Base-by-base conservation (phyloP, 371 early-diverging fungal genomes). In the Phascolomyces articulosus region DNA sequence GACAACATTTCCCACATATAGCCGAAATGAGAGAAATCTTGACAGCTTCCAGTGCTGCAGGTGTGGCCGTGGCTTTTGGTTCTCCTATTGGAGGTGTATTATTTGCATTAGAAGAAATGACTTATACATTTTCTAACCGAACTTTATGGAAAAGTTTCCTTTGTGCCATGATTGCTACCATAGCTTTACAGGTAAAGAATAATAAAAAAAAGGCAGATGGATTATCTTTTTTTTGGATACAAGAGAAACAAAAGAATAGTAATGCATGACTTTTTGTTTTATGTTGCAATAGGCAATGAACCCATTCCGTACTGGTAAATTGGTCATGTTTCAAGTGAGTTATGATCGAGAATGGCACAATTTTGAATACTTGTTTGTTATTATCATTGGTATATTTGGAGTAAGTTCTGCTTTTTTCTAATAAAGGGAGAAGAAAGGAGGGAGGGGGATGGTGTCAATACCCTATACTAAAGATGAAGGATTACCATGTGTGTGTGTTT, bases 21-120 rank as follows among this genome's bases (percentile, higher is more conserved):
- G 93, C 92, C 9, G 92, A 92, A 67, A 91, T 92, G 68, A 87
- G 97, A 53, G 96, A 97, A 72, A 94, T 97, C 23, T 75, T 97
- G 38, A 94, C 95, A 6, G 97, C 97, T 3, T 91, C 97, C 0
- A 86, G 93, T 31, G 97, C 98, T 0, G 96, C 99, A 0, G 99
- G 99, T 47, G 71, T 70, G 10, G 71, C 71, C 1, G 71, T 70
- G 4, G 71, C 71, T 20, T 70, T 70, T 56, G 71, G 71, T 3
- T 70, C 71, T 21, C 71, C 71, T 24, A 93, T 96, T 54, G 97
- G 98, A 21, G 99, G 99, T 20, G 97, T 98, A 4, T 71, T 98
- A 26, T 97, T 97, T 76, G 91, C 94, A n/a, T 83, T 98, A 15
- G 99, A 98, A 75, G 98, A 98, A 73, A 93, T 97, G 67, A 93